These are phyloP conservation scores for Rhododendron ferrugineum DNA, from an alignment of 148 eudicot genomes.

Conservation along the genomic window DNA sequence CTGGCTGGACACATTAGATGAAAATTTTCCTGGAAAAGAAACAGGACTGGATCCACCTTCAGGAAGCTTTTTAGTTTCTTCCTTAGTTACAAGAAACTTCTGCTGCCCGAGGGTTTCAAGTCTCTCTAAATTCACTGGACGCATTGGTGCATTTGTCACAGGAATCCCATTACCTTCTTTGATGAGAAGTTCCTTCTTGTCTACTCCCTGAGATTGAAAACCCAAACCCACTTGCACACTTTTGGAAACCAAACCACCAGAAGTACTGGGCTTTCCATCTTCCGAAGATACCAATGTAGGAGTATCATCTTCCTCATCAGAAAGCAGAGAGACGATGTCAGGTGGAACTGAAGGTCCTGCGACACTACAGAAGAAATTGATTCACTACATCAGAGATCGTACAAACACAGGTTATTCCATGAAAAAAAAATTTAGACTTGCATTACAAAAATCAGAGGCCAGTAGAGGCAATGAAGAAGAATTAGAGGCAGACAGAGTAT, in stretches of 20 bases:
- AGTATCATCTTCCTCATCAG: conserved; percentile 41
- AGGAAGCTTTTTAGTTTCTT: conserved; percentile 19
- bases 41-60: conserved; percentile 21
- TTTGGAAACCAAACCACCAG: conserved; percentile 25
- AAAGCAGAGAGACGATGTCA: conserved; percentile 20
- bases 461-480: not conserved
- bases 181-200: conserved; percentile 21
- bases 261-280: conserved; percentile 13
- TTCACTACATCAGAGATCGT: not conserved
- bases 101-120: conserved; percentile 21
- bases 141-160: conserved; percentile 17
- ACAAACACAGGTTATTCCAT: not conserved
- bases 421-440: not conserved
- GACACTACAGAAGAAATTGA: conserved; percentile 35
- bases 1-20: conserved; percentile 16
- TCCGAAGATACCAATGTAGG: conserved; percentile 22
- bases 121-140: conserved; percentile 19
- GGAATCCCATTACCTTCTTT: conserved; percentile 25
- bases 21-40: conserved; percentile 18
- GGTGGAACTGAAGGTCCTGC: conserved; percentile 34
- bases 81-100: conserved; percentile 16
- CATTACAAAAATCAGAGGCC: not conserved
- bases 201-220: conserved; percentile 14
- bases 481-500: not conserved
- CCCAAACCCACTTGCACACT: conserved; percentile 7